Evolutionary conservation across 164 flowering plant species (phyloP), one percentile per base, ranked within the genome.

Genomic region (Platanus orientalis): DNA sequence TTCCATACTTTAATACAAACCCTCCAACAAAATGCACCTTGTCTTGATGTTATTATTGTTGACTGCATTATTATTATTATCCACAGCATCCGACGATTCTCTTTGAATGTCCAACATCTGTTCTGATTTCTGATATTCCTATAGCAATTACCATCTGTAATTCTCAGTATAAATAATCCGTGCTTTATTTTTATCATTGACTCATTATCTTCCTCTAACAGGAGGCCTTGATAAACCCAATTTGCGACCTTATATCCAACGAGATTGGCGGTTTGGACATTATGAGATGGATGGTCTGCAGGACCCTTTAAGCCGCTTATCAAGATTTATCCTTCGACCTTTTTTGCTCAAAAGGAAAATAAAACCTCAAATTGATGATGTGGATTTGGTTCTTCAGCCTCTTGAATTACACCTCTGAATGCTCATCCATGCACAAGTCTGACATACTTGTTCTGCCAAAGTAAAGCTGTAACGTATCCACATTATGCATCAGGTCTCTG

Each of bases 241-340:
- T 53, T 68, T 62, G 68, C 80, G 90, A 25, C 83, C 85, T 55
- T 89, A 69, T 61, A 54, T 79, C 11, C 64, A 68, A 57, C 73
- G 95, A 30, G 99, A 94, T 67, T 94, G 99, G 97, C 80, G 96
- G 39, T 94, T 94, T 73, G 99, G 99, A 42, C 95, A 91, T 72
- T 94, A 94, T 71, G 79, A 91, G 74, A 80, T 91, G 90, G 99
- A 94, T 65, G 88, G 93, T 34, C 75, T 90, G 32, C 97, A 94
- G 71, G 98, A 94, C 66, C 95, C 96, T 0, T 57, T 94, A 19
- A 89, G 93, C 73, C 79, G 92, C 63, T 68, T 89, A 2, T 72
- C 70, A 30, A 81, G 99, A 77, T 73, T 23, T 58, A 27, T 86
- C 39, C 63, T 79, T 29, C 71, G 58, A 54, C 84, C 83, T 49